These are phyloP conservation scores for Microcyclospora pomicola DNA, from an alignment of 2,329 filamentous ascomycete genomes.

Conservation along the genomic window DNA sequence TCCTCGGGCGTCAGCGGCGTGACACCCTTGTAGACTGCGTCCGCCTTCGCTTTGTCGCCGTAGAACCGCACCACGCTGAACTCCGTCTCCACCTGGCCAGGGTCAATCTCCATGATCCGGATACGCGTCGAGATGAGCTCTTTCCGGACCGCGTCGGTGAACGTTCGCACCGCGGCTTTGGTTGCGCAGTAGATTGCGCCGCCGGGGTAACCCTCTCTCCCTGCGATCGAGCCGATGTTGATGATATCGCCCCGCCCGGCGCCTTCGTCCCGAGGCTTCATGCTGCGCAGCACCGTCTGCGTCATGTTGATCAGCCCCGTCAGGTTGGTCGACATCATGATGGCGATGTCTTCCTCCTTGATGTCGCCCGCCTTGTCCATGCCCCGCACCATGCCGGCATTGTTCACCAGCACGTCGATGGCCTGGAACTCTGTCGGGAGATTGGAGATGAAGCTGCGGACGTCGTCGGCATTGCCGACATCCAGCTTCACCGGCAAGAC, in stretches of 20 bases:
- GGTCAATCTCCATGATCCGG: slow-evolving; percentile 76
- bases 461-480: slow-evolving; percentile 64
- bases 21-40: slow-evolving; percentile 74
- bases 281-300: slow-evolving; percentile 73
- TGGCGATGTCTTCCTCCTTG: slow-evolving; percentile 61
- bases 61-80: slow-evolving; percentile 82
- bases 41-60: slow-evolving; percentile 77
- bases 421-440: slow-evolving; percentile 72
- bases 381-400: slow-evolving; percentile 84
- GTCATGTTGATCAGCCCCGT: slow-evolving; percentile 94
- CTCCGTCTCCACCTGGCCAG: slow-evolving; percentile 87
- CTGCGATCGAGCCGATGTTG: slow-evolving; percentile 88
- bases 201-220: slow-evolving; percentile 69
- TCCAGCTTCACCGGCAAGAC: slow-evolving; percentile 75
- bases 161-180: slow-evolving; percentile 75
- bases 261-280: slow-evolving; percentile 43
- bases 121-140: slow-evolving; percentile 73
- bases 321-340: slow-evolving; percentile 90
- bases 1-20: slow-evolving; percentile 81
- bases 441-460: slow-evolving; percentile 55
- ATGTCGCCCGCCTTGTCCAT: slow-evolving; percentile 78
- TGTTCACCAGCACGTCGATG: slow-evolving; percentile 86
- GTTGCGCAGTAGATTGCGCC: slow-evolving; percentile 88
- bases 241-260: slow-evolving; percentile 83
- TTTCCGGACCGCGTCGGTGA: slow-evolving; percentile 68